These are phyloP conservation scores for Mortierella sp. DNA, from an alignment of 371 early-diverging fungal species.

Conservation along the genomic window DNA sequence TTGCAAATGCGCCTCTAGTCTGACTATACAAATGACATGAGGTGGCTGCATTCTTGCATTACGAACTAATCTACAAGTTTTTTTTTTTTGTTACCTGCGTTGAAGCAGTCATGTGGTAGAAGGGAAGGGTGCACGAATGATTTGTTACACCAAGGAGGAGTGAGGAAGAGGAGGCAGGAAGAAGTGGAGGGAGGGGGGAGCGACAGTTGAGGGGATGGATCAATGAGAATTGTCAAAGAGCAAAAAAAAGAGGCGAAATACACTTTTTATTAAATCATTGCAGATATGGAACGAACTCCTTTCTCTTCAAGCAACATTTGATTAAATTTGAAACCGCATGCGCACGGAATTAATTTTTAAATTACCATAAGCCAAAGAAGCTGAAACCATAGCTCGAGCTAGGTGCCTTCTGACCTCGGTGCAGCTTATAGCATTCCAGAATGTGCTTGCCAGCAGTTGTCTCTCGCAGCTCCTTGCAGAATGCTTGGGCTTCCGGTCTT, in stretches of 20 bases:
- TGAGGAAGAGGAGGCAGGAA: neutral
- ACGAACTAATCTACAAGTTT: neutral
- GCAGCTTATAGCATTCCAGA: slow-evolving; percentile 39
- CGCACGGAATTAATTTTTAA: neutral
- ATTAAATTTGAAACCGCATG: neutral
- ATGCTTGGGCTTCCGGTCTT: slow-evolving; percentile 34
- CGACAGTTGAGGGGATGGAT: neutral
- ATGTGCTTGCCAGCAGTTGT: slow-evolving; percentile 53
- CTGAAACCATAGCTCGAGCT: slow-evolving; percentile 41
- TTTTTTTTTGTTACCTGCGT: slow-evolving; percentile 2
- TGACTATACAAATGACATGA: neutral
- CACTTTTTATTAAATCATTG: neutral
- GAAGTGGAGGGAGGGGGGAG: neutral
- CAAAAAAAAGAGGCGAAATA: slow-evolving; percentile 2
- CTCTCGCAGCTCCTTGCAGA: slow-evolving; percentile 30
- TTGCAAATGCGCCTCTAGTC: neutral
- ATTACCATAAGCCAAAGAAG: slow-evolving; percentile 45
- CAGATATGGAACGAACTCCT: neutral
- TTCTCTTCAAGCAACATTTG: neutral
- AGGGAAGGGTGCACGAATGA: neutral
- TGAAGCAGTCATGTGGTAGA: slow-evolving; percentile 9
- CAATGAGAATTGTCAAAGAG: slow-evolving; percentile 2
- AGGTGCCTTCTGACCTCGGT: slow-evolving; percentile 42
- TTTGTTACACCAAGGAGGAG: neutral
- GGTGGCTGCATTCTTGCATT: neutral